Base-by-base conservation (phyloP, 805 yeast genomes). In the Wickerhamiella azyma region DNA sequence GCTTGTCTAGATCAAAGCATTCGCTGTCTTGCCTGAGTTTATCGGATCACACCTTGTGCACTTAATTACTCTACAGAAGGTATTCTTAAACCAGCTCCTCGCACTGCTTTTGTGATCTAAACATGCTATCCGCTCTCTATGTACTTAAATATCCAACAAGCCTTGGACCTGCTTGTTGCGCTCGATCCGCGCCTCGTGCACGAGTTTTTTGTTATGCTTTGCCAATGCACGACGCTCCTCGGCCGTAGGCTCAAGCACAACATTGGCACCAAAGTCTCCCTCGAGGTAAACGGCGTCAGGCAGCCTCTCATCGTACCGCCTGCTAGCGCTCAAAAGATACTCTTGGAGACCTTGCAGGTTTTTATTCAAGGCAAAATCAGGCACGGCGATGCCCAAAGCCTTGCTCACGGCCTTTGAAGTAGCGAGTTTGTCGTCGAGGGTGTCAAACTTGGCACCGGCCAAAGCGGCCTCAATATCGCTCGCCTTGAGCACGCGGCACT, bases 221-320 rank as follows among this genome's bases (percentile, higher is more conserved):
- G 66, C 64, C 57, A 73, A 75, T 47, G 69, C 66, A 48, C 61
- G 60, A 37, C 70, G 68, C 46, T 66, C 63, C n/a, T 69, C 67
- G 54, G 70, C 76, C 38, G 72, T 65, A 47, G 72, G 76, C 50
- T 77, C 65, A 50, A 62, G 28, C 0, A 51, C 52, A 26, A 63
- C 48, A 47, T 81, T 83, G 4, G 74, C 66, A 35, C 81, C 76
- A 26, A 63, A 66, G 56, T 76, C 81, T 39, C 74, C 78, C 26
- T 66, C 68, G 7, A 84, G 67, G 50, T 77, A 76, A 47, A 84
- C 74, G 26, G 85, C 89, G 55, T 81, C 74, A n/a, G 92, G 86
- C 55, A 77, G 74, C 58, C 77, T 72, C 57, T 81, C 86, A 54
- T 73, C 74, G 52, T 65, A 71, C 54, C 69, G 66, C 16, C 56